Base-by-base conservation (phyloP, 768 basidiomycete genomes). In the Paxillus rubicundulus region DNA sequence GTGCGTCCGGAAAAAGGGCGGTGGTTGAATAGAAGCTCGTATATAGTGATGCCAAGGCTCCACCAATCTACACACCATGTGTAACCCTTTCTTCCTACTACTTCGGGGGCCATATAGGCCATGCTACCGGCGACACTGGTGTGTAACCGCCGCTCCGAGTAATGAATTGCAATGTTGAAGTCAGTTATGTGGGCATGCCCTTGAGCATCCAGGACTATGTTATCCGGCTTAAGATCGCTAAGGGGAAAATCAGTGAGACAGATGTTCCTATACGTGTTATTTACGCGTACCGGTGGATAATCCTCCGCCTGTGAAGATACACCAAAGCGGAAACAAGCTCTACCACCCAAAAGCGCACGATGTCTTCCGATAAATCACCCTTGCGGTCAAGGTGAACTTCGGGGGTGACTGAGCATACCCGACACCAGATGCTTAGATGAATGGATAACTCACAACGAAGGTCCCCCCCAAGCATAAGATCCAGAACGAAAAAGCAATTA, bases 81-180 rank as follows among this genome's bases (percentile, higher is more conserved):
- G 70, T 99, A 99, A 14, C 97, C 97, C 63, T 85, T 87, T 64
- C 89, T 86, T 47, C 82, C 83, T 40, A 98, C 78, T n/a, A 99
- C 88, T 69, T 99, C 93, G 0, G 96, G 95, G 9, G 95, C 95
- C 97, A 99, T 99, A 73, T 99, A 99, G 0, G 97, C 96, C 92
- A 99, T 95, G 64, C 91, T 94, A 4, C 97, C 97, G 7, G 97
- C 96, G 14, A 99, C 89, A 54, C 91, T 92, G 0, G 91, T 93
- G 70, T 98, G 87, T 55, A 89, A 64, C 33, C 95, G 82, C 47
- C 87, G 80, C 54, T 92, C 89, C 10, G 95, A 96, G 68, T 93
- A 98, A 69, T 98, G 96, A 8, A 98, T 96, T 20, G 96, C 97
- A 59, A 99, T 94, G 64, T 99, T 99, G 76, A 99, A 97, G 73